Conservation (phyloP, 768 basidiomycete species). For the Lactarius hatsudake region DNA sequence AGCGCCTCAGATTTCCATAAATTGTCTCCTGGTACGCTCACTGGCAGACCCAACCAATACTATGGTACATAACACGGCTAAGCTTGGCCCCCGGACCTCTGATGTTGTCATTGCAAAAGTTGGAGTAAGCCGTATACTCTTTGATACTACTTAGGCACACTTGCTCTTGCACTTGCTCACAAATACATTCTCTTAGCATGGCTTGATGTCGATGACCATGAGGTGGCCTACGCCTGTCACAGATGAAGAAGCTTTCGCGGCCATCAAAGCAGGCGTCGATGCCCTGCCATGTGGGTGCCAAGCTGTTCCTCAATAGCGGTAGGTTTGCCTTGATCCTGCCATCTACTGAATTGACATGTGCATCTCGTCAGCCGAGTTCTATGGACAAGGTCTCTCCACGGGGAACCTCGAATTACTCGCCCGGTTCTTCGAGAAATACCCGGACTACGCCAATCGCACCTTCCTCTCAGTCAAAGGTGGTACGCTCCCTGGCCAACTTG, state of each 20-base stretch:
- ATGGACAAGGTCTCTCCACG: constrained; percentile 42
- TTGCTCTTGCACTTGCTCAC: neutral
- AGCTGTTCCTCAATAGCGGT: constrained; percentile 54
- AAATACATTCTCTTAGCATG: constrained; percentile 36
- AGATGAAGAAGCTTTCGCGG: constrained; percentile 60
- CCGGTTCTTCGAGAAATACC: constrained; percentile 48
- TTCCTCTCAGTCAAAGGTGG: constrained; percentile 50
- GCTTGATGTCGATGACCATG: constrained; percentile 62
- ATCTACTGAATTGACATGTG: neutral
- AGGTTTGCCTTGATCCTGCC: constrained; percentile 13
- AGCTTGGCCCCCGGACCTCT: constrained; percentile 41
- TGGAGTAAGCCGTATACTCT: constrained; percentile 34
- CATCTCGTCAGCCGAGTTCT: constrained; percentile 49
- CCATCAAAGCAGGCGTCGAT: constrained; percentile 53
- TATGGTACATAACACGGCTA: constrained; percentile 36
- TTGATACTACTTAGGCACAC: neutral
- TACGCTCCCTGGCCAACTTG: neutral
- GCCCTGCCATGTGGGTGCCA: constrained; percentile 43
- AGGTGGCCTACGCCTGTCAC: constrained; percentile 41
- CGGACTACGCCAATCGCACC: constrained; percentile 43
- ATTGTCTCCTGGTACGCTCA: neutral
- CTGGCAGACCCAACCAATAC: neutral
- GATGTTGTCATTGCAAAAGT: constrained; percentile 40
- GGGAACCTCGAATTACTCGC: constrained; percentile 49
- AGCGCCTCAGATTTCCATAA: neutral